phyloP scores from a whole-genome alignment of 306 rosid species.

The Nissolia schottii region DNA sequence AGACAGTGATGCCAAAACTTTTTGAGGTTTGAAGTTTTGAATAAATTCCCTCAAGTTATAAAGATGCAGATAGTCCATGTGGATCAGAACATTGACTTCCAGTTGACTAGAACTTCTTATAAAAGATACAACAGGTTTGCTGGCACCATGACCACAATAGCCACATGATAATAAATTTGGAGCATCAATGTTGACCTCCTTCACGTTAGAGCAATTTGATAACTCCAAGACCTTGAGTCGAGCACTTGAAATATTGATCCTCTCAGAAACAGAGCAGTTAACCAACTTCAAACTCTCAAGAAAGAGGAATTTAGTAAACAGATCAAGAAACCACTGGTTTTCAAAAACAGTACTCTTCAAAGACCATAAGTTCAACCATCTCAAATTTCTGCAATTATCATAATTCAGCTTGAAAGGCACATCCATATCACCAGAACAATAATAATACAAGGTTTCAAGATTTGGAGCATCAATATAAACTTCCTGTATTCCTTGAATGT shows the following conservation, averaged over 20 bases:
- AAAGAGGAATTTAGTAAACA: slow-evolving; percentile 7
- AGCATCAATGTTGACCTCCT: slow-evolving; percentile 20
- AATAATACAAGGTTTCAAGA: slow-evolving; percentile 2
- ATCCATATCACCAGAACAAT: background rate
- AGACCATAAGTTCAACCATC: background rate
- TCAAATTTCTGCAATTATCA: slow-evolving; percentile 21
- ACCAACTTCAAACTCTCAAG: slow-evolving; percentile 23
- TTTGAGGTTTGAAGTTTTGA: slow-evolving; percentile 18
- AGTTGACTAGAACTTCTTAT: slow-evolving; percentile 9
- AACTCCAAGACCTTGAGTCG: slow-evolving; percentile 12
- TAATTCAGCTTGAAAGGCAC: background rate
- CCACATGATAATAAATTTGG: slow-evolving; percentile 11
- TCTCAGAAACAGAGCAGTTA: slow-evolving; percentile 18
- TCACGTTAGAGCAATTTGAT: background rate
- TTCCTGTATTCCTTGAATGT: slow-evolving; percentile 4
- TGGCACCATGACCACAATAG: background rate
- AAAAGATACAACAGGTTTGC: slow-evolving; percentile 1
- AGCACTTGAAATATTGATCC: slow-evolving; percentile 19
- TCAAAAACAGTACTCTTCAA: background rate
- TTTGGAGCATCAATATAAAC: slow-evolving; percentile 8
- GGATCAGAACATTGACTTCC: background rate
- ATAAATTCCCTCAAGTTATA: background rate
- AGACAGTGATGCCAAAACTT: background rate
- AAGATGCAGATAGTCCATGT: background rate
- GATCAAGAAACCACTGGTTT: slow-evolving; percentile 19